A percentile compares a stretch with the other conserved stretches of the same genome.
Evolutionary conservation across 2,329 filamentous ascomycete species (phyloP).

Genomic region (Beauveria sp.): DNA sequence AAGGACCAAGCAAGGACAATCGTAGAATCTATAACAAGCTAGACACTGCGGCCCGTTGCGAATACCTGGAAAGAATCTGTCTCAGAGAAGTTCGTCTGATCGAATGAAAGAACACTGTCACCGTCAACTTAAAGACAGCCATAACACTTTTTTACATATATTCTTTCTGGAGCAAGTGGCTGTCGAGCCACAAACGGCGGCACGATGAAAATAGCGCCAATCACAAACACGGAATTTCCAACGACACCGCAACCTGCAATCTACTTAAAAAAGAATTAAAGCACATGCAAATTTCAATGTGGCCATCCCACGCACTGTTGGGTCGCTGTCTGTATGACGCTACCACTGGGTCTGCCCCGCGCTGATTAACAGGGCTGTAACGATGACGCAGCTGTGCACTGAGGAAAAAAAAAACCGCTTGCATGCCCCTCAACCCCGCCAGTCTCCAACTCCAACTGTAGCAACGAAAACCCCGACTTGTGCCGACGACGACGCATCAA

Average conservation of each 20-base stretch:
- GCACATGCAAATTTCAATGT: background rate
- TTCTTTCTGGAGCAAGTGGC: background rate
- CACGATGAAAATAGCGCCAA: background rate
- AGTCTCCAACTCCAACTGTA: background rate
- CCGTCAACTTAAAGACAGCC: too few relatives aligned
- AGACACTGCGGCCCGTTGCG: background rate
- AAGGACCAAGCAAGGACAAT: background rate
- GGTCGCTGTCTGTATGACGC: background rate
- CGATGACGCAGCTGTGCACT: background rate
- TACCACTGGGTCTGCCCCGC: slow-evolving; percentile 1
- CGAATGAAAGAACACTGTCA: too few relatives aligned
- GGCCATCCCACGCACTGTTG: background rate
- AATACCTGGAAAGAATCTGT: too few relatives aligned
- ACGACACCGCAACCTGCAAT: background rate
- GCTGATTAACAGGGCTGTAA: background rate
- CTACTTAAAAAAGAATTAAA: background rate
- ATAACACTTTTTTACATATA: too few relatives aligned
- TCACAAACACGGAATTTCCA: background rate
- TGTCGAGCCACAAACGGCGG: background rate
- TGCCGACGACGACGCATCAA: background rate
- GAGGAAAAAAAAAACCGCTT: background rate
- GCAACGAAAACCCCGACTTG: background rate
- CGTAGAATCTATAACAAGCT: background rate
- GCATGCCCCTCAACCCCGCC: slow-evolving; percentile 5
- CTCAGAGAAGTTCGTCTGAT: background rate